phyloP scores from a whole-genome alignment of 306 rosid species.

The Vachellia collinsii region DNA sequence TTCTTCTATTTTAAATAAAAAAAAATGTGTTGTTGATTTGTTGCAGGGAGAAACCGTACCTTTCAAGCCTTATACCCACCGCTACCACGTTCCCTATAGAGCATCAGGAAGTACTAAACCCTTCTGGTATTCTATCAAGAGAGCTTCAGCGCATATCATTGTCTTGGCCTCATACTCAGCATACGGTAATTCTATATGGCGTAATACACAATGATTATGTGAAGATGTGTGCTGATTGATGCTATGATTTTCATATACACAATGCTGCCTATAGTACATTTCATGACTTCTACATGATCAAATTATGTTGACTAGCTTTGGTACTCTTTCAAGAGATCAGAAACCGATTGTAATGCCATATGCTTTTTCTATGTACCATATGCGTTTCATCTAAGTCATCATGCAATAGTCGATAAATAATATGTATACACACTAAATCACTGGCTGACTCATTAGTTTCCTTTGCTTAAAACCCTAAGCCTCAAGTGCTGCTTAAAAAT shows the following conservation, averaged over 20 bases:
- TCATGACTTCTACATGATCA: conserved; percentile 38
- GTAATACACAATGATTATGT: not conserved
- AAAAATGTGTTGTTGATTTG: not conserved
- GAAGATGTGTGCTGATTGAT: not conserved
- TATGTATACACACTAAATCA: not conserved
- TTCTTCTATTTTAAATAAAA: not conserved
- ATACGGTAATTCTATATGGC: conserved; percentile 56
- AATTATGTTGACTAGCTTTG: conserved; percentile 48
- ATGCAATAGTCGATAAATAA: not conserved
- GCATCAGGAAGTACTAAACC: conserved; percentile 68
- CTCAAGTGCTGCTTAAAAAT: not conserved
- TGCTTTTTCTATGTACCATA: too few relatives aligned
- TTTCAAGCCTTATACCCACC: conserved; percentile 66
- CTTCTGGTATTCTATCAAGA: conserved; percentile 89
- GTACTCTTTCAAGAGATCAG: conserved; percentile 49
- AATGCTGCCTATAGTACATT: not conserved
- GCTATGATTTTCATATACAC: not conserved
- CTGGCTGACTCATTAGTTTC: not conserved
- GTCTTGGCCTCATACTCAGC: conserved; percentile 86
- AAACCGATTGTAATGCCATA: too few relatives aligned
- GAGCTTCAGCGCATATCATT: conserved; percentile 86
- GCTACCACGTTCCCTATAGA: conserved; percentile 65
- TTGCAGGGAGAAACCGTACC: conserved; percentile 67
- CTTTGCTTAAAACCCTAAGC: not conserved
- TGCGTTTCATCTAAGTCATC: conserved; percentile 5